A percentile compares a stretch with the other conserved stretches of the same genome.
phyloP scores from a whole-genome alignment of 768 basidiomycete genomes.

The Termitomyces sp. region DNA sequence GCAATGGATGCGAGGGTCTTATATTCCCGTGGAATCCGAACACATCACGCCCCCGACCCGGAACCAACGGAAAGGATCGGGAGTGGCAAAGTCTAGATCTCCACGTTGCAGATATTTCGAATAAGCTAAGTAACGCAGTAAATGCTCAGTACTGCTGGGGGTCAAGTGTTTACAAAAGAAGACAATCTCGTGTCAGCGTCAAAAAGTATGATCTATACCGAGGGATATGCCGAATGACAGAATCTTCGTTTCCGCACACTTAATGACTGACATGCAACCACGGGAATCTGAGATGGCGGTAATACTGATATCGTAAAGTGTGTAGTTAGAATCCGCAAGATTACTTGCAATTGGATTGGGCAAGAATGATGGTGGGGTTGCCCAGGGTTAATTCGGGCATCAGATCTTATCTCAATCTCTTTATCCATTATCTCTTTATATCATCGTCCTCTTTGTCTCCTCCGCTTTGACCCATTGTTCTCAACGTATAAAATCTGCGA shows the following conservation, averaged over 20 bases:
- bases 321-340: too few relatives aligned
- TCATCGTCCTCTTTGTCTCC: too few relatives aligned
- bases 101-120: background rate
- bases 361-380: too few relatives aligned
- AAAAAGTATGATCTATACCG: background rate
- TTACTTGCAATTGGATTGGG: too few relatives aligned
- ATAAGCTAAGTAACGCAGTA: background rate
- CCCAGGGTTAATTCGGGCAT: too few relatives aligned
- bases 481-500: too few relatives aligned
- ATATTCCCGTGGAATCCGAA: constrained; percentile 3
- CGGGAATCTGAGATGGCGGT: background rate
- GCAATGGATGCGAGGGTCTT: constrained; percentile 5
- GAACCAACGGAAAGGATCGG: constrained; percentile 27
- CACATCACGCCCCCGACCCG: constrained; percentile 24
- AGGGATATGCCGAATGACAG: background rate
- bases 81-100: background rate
- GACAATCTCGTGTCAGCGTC: background rate
- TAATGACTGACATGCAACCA: background rate
- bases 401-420: too few relatives aligned
- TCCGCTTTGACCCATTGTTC: too few relatives aligned
- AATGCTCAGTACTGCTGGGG: too few relatives aligned
- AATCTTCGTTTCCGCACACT: background rate
- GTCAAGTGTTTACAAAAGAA: background rate
- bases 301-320: background rate
- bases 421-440: too few relatives aligned